These are phyloP conservation scores for Dioscorea alata DNA, from an alignment of 106 monocot genomes.

Conservation along the genomic window DNA sequence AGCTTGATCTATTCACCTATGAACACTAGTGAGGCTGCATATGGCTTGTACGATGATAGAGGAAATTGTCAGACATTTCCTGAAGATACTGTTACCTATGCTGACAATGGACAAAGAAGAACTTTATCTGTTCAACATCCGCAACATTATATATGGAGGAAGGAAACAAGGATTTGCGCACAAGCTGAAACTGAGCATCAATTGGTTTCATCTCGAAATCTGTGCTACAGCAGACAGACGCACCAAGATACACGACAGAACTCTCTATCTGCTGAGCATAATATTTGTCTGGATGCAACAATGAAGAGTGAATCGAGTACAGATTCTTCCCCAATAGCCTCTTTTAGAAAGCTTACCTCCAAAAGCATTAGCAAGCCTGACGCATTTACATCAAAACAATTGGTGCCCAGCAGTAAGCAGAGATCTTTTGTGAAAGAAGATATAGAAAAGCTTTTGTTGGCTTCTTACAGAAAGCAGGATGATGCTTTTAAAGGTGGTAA, in stretches of 20 bases:
- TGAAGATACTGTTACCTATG: slow-evolving; percentile 1
- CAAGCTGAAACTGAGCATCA: slow-evolving; percentile 7
- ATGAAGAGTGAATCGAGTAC: slow-evolving; percentile 42
- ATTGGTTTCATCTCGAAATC: slow-evolving; percentile 5
- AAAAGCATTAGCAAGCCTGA: slow-evolving; percentile 16
- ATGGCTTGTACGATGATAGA: neutral
- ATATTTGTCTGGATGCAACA: slow-evolving; percentile 17
- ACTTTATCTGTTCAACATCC: neutral
- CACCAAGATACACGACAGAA: neutral
- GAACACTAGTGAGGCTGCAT: slow-evolving; percentile 4
- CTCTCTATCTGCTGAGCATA: slow-evolving; percentile 14
- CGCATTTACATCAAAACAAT: slow-evolving; percentile 12
- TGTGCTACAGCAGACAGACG: neutral
- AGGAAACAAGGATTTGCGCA: neutral
- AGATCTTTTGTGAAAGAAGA: slow-evolving; percentile 13
- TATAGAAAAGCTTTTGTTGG: slow-evolving; percentile 10
- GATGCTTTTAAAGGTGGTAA: slow-evolving; percentile 10
- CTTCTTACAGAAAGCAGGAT: slow-evolving; percentile 5
- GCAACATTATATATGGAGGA: slow-evolving; percentile 6
- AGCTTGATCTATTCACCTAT: neutral
- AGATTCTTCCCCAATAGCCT: slow-evolving; percentile 52
- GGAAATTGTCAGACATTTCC: slow-evolving; percentile 1
- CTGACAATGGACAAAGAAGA: neutral
- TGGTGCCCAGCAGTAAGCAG: slow-evolving; percentile 15
- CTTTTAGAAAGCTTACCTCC: slow-evolving; percentile 22